Percentiles rank a stretch among this genome's conserved stretches.
Evolutionary conservation across 2,329 filamentous ascomycete genomes (phyloP).

Genomic region (Penicillium sp.): DNA sequence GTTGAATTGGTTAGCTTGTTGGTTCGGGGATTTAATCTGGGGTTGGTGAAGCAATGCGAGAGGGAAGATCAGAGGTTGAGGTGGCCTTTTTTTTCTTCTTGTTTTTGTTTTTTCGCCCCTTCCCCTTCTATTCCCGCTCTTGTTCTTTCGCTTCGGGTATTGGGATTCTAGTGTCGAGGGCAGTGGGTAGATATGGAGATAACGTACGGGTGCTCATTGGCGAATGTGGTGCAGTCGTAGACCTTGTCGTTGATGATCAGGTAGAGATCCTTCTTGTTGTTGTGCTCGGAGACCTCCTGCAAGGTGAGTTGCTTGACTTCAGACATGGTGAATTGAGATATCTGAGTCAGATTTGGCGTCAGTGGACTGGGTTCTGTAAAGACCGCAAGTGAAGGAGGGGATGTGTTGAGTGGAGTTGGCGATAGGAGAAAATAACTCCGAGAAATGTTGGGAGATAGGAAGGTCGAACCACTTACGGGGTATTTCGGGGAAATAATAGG

Average conservation of each 20-base stretch:
- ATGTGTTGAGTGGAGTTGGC: constrained; percentile 7
- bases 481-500: background rate
- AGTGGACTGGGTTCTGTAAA: background rate
- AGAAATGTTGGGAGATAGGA: constrained; percentile 1
- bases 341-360: background rate
- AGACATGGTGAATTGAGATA: constrained; percentile 46
- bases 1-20: constrained; percentile 16
- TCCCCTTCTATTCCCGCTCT: background rate
- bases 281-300: constrained; percentile 79
- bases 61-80: background rate
- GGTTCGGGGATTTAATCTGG: background rate
- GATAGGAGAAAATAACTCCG: constrained; percentile 5
- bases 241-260: constrained; percentile 94
- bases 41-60: background rate
- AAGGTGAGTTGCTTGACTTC: constrained; percentile 66
- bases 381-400: background rate
- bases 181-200: background rate
- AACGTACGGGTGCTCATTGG: constrained; percentile 92
- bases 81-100: background rate
- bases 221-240: constrained; percentile 83
- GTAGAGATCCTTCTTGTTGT: constrained; percentile 88
- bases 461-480: background rate
- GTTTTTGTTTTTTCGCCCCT: background rate
- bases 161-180: constrained; percentile 2
- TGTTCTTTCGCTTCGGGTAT: background rate